A percentile compares a stretch with the other conserved stretches of the same genome.
These are phyloP conservation scores for Lagenaria siceraria DNA, from an alignment of 306 rosid species.

Conservation along the genomic window DNA sequence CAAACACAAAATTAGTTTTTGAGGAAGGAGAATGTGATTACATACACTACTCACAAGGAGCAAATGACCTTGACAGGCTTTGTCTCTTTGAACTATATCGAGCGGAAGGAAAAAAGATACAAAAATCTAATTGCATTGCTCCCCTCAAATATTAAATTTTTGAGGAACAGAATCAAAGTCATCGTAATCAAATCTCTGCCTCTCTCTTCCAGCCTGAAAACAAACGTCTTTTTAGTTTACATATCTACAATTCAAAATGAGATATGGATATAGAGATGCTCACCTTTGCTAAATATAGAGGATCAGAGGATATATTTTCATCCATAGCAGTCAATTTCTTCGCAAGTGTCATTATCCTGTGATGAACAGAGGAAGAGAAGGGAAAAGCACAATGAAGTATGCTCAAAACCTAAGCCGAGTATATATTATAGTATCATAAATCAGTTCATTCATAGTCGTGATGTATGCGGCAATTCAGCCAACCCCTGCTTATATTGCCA, in stretches of 20 bases:
- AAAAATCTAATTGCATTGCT: not conserved
- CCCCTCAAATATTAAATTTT: slow-evolving; percentile 38
- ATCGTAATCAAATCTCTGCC: slow-evolving; percentile 60
- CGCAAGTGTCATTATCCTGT: slow-evolving; percentile 63
- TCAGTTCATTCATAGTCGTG: not conserved
- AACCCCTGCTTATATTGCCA: not conserved
- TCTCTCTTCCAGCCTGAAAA: slow-evolving; percentile 66
- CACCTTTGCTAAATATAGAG: slow-evolving; percentile 60
- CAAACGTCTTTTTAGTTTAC: not conserved
- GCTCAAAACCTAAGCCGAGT: not conserved
- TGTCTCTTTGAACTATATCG: not conserved
- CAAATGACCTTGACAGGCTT: not conserved
- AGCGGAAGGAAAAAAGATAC: not conserved
- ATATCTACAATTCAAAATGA: not conserved
- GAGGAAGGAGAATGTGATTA: not conserved
- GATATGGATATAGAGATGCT: not conserved
- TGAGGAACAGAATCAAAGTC: slow-evolving; percentile 65
- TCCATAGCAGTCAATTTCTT: slow-evolving; percentile 57
- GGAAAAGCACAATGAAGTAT: not conserved
- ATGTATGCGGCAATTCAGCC: not conserved
- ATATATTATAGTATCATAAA: not conserved
- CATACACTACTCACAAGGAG: not conserved
- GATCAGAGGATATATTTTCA: slow-evolving; percentile 59
- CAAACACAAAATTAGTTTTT: not conserved
- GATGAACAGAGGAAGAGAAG: not conserved